Base-by-base conservation (phyloP, 1,284 basidiomycete species). In the Irpex lacteus region DNA sequence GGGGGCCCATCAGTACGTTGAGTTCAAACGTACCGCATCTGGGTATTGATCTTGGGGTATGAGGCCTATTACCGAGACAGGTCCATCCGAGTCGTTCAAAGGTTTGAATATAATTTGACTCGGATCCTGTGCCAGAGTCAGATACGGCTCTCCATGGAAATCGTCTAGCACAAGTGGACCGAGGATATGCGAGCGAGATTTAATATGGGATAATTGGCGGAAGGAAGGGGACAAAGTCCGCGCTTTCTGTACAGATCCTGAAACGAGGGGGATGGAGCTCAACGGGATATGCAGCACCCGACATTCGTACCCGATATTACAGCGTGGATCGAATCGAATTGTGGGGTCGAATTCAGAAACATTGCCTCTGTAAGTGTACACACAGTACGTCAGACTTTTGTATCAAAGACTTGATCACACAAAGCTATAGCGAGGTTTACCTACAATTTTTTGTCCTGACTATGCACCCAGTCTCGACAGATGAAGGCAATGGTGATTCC, bases 401-500 rank as follows among this genome's bases (percentile, higher is more conserved):
- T 68, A 47, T 26, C 6, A 40, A 7, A 47, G 7, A n/a, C 2
- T 60, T 75, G 60, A 56, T 78, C 77, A 73, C 37, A 68, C 69
- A 60, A 56, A 69, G 70, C 63, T 63, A 38, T 60, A 26, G 26
- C 26, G 26, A 26, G 26, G 26, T 26, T 26, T 26, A 26, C 26
- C 4, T 26, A 26, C 26, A 26, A 60, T 55, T 55, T 58, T 66
- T 66, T 50, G 38, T 63, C 15, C 21, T 15, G 18, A 21, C 54
- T 61, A 37, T 52, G 75, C 73, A 56, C 70, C 67, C 70, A 73
- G 15, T 78, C 77, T 55, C 78, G 73, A 26, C 76, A 76, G 11
- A 80, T 70, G 70, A 82, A 89, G 0, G 82, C 80, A 18, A 90
- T 81, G 71, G 84, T 81, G 61, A 91, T 84, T 3, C 85, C 85